Conservation (phyloP, 805 yeast species). For the Metschnikowia picachoensis region DNA sequence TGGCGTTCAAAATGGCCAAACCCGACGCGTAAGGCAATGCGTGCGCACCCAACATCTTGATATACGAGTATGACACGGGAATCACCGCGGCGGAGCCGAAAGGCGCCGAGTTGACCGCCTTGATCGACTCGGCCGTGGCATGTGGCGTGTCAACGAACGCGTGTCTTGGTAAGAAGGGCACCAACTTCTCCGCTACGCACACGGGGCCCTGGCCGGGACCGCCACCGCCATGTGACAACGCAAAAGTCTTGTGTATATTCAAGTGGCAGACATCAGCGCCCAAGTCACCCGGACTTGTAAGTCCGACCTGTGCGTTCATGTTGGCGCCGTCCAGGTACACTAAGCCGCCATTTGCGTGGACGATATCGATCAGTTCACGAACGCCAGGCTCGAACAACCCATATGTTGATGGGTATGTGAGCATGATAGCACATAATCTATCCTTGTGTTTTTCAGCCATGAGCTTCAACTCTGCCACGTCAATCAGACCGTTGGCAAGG, state of each 20-base stretch:
- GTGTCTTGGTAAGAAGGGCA: conserved; percentile 80
- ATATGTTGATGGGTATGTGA: conserved; percentile 96
- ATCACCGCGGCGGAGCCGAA: conserved; percentile 92
- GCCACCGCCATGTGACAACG: conserved; percentile 99
- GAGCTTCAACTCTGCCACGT: conserved; percentile 64
- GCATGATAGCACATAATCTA: conserved; percentile 86
- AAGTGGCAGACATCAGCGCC: conserved; percentile 98
- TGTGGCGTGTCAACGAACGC: conserved; percentile 52
- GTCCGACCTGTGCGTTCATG: conserved; percentile 98
- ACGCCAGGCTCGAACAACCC: conserved; percentile 95
- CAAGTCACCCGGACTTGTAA: conserved; percentile 94
- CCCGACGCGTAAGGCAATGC: conserved; percentile 85
- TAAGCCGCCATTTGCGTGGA: conserved; percentile 87
- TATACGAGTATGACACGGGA: conserved; percentile 92
- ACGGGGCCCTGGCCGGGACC: conserved; percentile 99
- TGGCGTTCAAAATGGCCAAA: conserved; percentile 90
- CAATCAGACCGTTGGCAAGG: conserved; percentile 78
- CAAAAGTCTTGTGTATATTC: conserved; percentile 94
- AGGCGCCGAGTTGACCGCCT: conserved; percentile 88
- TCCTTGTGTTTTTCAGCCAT: conserved; percentile 70
- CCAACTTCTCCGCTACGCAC: conserved; percentile 80
- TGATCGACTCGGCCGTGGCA: conserved; percentile 49
- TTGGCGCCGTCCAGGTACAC: conserved; percentile 98
- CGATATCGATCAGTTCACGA: conserved; percentile 75
- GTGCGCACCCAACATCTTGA: conserved; percentile 85